Conservation (phyloP, 176 grass and related monocot species). For the Lolium rigidum region DNA sequence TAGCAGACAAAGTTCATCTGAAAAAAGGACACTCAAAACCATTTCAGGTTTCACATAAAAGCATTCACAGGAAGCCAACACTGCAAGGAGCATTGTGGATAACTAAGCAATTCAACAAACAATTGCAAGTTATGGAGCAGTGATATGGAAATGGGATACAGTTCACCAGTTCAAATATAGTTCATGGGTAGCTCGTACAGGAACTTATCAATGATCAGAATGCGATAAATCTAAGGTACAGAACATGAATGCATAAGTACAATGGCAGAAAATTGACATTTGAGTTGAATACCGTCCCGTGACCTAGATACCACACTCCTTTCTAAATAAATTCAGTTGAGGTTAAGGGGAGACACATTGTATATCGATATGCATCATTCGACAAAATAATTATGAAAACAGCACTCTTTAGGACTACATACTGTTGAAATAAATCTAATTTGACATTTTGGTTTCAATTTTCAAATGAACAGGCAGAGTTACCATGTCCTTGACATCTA, state of each 20-base stretch:
- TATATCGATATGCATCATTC: background rate
- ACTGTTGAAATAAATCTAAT: slow-evolving; percentile 3
- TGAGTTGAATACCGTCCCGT: background rate
- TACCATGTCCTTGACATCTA: background rate
- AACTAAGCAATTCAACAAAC: slow-evolving; percentile 26
- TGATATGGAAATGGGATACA: slow-evolving; percentile 32
- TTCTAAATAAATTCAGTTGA: background rate
- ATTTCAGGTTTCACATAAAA: slow-evolving; percentile 22
- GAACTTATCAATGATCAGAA: slow-evolving; percentile 32
- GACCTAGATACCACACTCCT: background rate
- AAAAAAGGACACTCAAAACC: slow-evolving; percentile 18
- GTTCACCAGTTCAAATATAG: slow-evolving; percentile 30
- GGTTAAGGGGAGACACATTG: background rate
- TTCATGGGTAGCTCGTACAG: background rate
- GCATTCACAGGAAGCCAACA: slow-evolving; percentile 12
- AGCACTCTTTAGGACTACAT: background rate
- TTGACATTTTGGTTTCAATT: background rate
- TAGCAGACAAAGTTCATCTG: slow-evolving; percentile 16
- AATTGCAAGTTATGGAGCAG: slow-evolving; percentile 14
- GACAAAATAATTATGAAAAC: slow-evolving; percentile 1
- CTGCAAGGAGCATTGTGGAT: slow-evolving; percentile 1
- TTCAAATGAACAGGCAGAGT: background rate
- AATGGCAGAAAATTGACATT: slow-evolving; percentile 29
- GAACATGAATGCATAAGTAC: background rate
- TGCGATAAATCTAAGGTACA: background rate